Conservation (phyloP, 345 rosid genomes). For the Passiflora organensis region DNA sequence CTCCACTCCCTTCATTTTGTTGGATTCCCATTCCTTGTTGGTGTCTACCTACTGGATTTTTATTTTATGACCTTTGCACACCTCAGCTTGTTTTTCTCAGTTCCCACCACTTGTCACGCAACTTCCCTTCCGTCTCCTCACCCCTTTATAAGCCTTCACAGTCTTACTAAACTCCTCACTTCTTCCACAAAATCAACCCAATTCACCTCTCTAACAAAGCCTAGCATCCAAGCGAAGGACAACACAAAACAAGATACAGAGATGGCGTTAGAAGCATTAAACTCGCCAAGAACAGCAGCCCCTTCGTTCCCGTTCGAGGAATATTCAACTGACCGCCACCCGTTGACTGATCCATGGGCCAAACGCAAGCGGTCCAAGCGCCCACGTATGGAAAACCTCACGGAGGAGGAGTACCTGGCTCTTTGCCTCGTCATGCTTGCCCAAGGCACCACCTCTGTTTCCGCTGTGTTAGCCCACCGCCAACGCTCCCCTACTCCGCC, state of each 20-base stretch:
- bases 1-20: constrained; percentile 8
- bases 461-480: neutral
- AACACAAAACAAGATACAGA: constrained; percentile 4
- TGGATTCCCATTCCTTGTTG: too few relatives aligned
- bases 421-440: constrained; percentile 45
- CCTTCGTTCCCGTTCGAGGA: constrained; percentile 38
- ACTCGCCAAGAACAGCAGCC: constrained; percentile 42
- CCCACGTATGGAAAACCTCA: constrained; percentile 23
- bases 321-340: constrained; percentile 6
- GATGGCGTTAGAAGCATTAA: constrained; percentile 60
- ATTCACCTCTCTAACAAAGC: too few relatives aligned
- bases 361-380: constrained; percentile 40
- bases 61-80: neutral
- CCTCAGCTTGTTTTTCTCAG: constrained; percentile 22
- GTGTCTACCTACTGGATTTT: too few relatives aligned
- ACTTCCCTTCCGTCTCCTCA: constrained; percentile 33
- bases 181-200: neutral
- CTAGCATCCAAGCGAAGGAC: neutral
- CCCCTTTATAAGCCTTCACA: constrained; percentile 25
- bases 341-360: constrained; percentile 27
- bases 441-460: constrained; percentile 18
- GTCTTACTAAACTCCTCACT: constrained; percentile 18
- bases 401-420: constrained; percentile 43
- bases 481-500: neutral
- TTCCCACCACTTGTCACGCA: constrained; percentile 57